Conservation (phyloP, 2,329 filamentous ascomycete genomes). For the Aspergillus hortae region DNA sequence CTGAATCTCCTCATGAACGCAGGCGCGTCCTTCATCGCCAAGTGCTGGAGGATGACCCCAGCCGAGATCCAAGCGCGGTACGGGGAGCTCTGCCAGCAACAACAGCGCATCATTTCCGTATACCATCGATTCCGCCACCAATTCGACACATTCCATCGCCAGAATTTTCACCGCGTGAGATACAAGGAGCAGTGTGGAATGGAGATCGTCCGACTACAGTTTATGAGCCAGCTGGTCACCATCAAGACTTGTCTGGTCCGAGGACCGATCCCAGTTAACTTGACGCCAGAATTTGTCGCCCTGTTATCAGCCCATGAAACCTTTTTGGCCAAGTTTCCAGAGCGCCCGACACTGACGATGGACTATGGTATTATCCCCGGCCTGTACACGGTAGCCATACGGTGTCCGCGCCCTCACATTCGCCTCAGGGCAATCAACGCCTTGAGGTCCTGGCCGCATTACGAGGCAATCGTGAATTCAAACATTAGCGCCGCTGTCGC, state of each 20-base stretch:
- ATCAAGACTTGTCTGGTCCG: constrained; percentile 3
- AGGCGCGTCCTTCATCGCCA: neutral
- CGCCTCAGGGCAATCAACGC: neutral
- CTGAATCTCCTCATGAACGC: neutral
- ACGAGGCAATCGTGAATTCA: neutral
- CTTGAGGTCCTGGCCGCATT: constrained; percentile 4
- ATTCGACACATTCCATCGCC: neutral
- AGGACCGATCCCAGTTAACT: neutral
- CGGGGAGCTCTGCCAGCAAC: neutral
- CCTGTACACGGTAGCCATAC: neutral
- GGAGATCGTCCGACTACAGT: constrained; percentile 1
- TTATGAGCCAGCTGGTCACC: neutral
- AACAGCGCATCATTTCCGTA: neutral
- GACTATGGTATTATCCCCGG: neutral
- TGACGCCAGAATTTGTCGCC: neutral
- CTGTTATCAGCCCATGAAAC: neutral
- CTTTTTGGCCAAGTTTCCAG: neutral
- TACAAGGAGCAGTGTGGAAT: neutral
- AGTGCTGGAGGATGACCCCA: neutral
- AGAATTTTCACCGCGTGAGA: neutral
- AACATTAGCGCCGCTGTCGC: neutral
- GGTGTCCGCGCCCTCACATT: neutral
- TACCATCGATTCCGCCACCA: neutral
- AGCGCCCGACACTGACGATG: neutral
- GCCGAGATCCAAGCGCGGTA: neutral